Base-by-base conservation (phyloP, 495 filamentous ascomycete species). In the Aspergillus ostianus region DNA sequence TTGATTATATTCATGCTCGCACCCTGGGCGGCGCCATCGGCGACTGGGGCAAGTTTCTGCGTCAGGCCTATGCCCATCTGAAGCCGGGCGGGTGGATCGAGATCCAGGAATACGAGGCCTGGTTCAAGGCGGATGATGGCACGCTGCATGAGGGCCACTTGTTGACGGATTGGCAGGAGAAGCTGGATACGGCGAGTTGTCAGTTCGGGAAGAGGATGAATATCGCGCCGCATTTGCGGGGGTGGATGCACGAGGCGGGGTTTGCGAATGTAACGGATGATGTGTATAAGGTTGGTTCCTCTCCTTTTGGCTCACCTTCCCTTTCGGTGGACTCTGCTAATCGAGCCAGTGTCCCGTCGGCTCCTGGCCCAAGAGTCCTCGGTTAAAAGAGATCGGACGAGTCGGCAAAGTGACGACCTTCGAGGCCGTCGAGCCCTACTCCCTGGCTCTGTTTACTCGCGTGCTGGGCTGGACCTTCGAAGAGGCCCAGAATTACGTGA, bases 81-180 rank as follows among this genome's bases (percentile, higher is more conserved):
- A 73, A 75, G 30, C 82, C 83, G 0, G 82, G 82, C 0, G 83
- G 81, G 0, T 85, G 78, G 77, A 60, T 82, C 32, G 83, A 85
- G 63, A 65, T 81, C n/a, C 77, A 82, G 63, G 83, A 85, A 57
- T 84, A 77, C 56, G 78, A 80, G 48, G 52, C 64, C 15, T 62
- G 55, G 46, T 55, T 74, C 4, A 9, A 51, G 9, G 75, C 73
- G 7, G 76, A 80, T 52, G 78, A 80, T 56, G 73, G 66, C 50
- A 73, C 76, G 32, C 67, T 73, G 55, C 46, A 64, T 21, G 2
- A 57, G 2, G 75, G 71, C 1, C 56, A 47, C 5, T 54, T 59
- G 56, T 15, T 75, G 4, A 44, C 56, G 60, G 67, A 70, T 4
- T 74, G 69, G 66, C 60, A 65, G 56, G 52, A 65, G 6, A 64